These are phyloP conservation scores for Sarcomyxa edulis DNA, from an alignment of 768 basidiomycete genomes.

Conservation along the genomic window DNA sequence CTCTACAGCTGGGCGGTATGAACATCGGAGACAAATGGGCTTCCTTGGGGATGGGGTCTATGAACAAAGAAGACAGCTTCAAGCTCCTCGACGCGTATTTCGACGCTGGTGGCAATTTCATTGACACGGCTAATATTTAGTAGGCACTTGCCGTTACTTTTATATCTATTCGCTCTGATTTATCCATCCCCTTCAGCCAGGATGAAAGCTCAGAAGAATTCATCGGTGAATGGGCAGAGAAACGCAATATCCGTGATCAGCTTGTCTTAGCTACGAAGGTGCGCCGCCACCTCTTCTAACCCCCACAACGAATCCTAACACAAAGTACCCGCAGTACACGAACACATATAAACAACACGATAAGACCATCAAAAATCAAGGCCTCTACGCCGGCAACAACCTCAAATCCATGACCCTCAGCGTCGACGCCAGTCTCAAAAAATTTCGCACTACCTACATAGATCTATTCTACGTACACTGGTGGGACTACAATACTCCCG, in stretches of 20 bases:
- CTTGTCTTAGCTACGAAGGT: slow-evolving; percentile 31
- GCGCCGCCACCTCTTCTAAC: too few species aligned
- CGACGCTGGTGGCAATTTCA: slow-evolving; percentile 36
- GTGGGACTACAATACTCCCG: slow-evolving; percentile 48
- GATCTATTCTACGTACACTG: slow-evolving; percentile 43
- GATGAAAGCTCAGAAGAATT: slow-evolving; percentile 32
- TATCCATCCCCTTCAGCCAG: too few species aligned
- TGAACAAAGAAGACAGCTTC: slow-evolving; percentile 31
- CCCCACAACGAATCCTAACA: not conserved
- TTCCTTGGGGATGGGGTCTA: slow-evolving; percentile 18
- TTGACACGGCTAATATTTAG: slow-evolving; percentile 36
- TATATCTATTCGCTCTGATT: too few species aligned
- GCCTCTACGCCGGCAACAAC: slow-evolving; percentile 43
- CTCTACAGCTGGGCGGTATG: slow-evolving; percentile 43
- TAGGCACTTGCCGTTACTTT: slow-evolving; percentile 13
- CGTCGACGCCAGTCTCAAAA: slow-evolving; percentile 38
- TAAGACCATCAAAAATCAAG: slow-evolving; percentile 22
- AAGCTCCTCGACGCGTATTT: slow-evolving; percentile 35
- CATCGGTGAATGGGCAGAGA: slow-evolving; percentile 39
- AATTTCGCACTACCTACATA: slow-evolving; percentile 39
- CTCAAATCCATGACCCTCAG: slow-evolving; percentile 37
- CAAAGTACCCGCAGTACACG: slow-evolving; percentile 20
- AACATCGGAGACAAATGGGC: slow-evolving; percentile 42
- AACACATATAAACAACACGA: slow-evolving; percentile 23
- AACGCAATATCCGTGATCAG: slow-evolving; percentile 30